Percentiles rank a stretch among this genome's conserved stretches.
These are phyloP conservation scores for Moesziomyces antarcticus DNA, from an alignment of 1,284 basidiomycete species.

Conservation along the genomic window DNA sequence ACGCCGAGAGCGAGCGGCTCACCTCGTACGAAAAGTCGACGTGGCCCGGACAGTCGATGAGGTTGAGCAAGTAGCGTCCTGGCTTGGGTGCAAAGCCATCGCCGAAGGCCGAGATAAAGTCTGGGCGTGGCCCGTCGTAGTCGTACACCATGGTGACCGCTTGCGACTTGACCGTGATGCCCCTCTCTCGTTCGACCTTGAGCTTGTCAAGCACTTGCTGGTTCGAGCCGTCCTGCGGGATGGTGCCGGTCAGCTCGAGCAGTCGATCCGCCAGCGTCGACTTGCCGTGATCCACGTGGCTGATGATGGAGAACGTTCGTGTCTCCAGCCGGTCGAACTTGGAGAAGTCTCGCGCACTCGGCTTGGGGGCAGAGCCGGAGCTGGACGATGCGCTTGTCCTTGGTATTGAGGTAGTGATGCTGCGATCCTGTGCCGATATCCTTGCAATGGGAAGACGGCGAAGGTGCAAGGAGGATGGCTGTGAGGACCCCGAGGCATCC, in stretches of 20 bases:
- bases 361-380: not conserved
- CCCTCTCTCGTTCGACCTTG: slow-evolving; percentile 94
- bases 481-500: not conserved
- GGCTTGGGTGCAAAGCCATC: slow-evolving; percentile 36
- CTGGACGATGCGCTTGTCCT: not conserved
- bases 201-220: slow-evolving; percentile 71
- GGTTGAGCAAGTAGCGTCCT: slow-evolving; percentile 77
- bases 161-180: slow-evolving; percentile 80
- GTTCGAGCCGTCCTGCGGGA: slow-evolving; percentile 59
- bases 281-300: slow-evolving; percentile 68
- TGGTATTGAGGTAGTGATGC: slow-evolving; percentile 1
- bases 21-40: slow-evolving; percentile 79
- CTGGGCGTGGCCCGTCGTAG: slow-evolving; percentile 34
- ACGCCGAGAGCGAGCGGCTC: slow-evolving; percentile 88
- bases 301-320: slow-evolving; percentile 64
- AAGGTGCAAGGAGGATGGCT: too few relatives aligned
- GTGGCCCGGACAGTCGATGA: slow-evolving; percentile 88
- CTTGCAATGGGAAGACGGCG: not conserved
- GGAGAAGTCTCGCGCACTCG: slow-evolving; percentile 14
- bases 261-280: slow-evolving; percentile 67
- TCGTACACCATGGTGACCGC: slow-evolving; percentile 66
- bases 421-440: not conserved
- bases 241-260: slow-evolving; percentile 65
- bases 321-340: slow-evolving; percentile 55
- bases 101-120: slow-evolving; percentile 41